phyloP scores from a whole-genome alignment of 257 asterid species.

The Petunia secreta region DNA sequence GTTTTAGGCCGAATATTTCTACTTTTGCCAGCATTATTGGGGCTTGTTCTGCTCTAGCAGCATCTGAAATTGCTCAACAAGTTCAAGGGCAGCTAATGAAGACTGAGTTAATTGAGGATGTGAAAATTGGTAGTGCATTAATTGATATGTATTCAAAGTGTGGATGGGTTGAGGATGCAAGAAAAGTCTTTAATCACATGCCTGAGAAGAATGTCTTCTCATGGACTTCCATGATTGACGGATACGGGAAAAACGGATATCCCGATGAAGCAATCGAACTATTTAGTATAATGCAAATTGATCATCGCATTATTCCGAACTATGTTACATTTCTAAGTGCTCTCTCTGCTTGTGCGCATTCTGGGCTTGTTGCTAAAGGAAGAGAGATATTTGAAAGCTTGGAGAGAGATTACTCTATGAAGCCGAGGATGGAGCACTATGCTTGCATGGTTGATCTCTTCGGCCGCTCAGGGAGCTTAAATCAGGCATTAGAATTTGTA shows the following conservation, averaged over 20 bases:
- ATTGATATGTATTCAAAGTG: conserved; percentile 91
- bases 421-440: conserved; percentile 89
- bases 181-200: conserved; percentile 66
- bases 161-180: conserved; percentile 75
- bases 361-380: conserved; percentile 74
- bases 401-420: conserved; percentile 59
- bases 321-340: conserved; percentile 84
- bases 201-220: conserved; percentile 73
- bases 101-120: conserved; percentile 48
- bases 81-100: conserved; percentile 70
- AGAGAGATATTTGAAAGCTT: conserved; percentile 62
- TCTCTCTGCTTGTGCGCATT: conserved; percentile 83
- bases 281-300: conserved; percentile 53
- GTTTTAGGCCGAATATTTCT: conserved; percentile 63
- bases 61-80: conserved; percentile 74
- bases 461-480: conserved; percentile 80
- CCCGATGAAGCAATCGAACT: conserved; percentile 68
- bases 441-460: conserved; percentile 87
- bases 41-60: conserved; percentile 77
- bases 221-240: conserved; percentile 96
- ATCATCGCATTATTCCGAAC: conserved; percentile 50
- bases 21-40: conserved; percentile 88
- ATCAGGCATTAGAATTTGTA: conserved; percentile 66
- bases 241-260: conserved; percentile 86
- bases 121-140: conserved; percentile 82